Evolutionary conservation across 1,139 yeast genomes (phyloP).

Genomic region (Saccharomyces hybrid): DNA sequence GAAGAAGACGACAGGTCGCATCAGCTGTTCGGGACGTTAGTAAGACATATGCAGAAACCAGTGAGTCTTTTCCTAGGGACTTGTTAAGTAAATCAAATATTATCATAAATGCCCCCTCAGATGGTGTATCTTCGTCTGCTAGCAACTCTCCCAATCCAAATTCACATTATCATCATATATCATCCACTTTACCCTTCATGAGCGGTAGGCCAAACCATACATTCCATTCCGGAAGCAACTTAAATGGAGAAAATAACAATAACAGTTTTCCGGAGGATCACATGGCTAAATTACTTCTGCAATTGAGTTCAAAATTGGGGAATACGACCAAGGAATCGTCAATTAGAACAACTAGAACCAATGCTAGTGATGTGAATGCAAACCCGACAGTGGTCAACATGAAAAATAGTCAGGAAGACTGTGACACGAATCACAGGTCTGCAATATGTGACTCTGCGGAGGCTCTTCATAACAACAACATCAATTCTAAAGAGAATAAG

Average conservation of each 20-base stretch:
- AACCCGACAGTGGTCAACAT: constrained; percentile 6
- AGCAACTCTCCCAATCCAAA: neutral
- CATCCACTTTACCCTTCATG: neutral
- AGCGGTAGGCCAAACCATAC: neutral
- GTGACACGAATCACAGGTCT: neutral
- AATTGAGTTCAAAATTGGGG: constrained; percentile 4
- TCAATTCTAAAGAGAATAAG: constrained; percentile 8
- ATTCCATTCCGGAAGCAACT: neutral
- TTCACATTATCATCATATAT: neutral
- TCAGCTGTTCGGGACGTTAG: neutral
- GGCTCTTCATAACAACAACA: constrained; percentile 1
- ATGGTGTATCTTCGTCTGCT: neutral
- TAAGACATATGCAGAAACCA: neutral
- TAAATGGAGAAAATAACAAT: neutral
- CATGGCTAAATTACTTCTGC: constrained; percentile 4
- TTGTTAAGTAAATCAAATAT: neutral
- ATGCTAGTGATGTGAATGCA: constrained; percentile 9
- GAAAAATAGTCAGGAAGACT: neutral
- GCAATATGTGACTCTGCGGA: neutral
- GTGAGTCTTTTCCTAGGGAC: neutral
- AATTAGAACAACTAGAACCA: constrained; percentile 8
- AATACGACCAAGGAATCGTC: constrained; percentile 1
- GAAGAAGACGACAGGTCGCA: neutral
- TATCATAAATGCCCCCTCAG: neutral
- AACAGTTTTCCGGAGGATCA: constrained; percentile 1